Conservation (phyloP, 306 rosid genomes). For the Ormosia emarginata region DNA sequence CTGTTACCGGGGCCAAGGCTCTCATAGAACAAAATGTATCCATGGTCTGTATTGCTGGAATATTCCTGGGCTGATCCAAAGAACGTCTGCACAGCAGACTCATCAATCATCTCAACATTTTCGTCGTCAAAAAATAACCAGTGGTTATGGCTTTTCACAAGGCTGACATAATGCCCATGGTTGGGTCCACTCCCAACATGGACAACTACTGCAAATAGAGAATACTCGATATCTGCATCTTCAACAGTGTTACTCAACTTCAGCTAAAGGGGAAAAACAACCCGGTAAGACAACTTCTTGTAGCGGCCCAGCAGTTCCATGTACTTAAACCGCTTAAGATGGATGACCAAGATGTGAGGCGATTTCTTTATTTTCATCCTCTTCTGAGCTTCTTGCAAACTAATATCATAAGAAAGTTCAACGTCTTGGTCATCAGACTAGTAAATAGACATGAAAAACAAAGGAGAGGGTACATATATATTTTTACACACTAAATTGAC, state of each 20-base stretch:
- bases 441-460: conserved; percentile 4
- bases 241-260: conserved; percentile 92
- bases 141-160: conserved; percentile 99
- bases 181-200: conserved; percentile 98
- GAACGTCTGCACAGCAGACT: conserved; percentile 98
- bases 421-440: conserved; percentile 1
- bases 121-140: conserved; percentile 99
- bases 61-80: conserved; percentile 98
- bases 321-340: conserved; percentile 97
- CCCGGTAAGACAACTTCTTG: conserved; percentile 92
- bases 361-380: conserved; percentile 99
- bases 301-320: conserved; percentile 95
- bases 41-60: conserved; percentile 94
- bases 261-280: conserved; percentile 95
- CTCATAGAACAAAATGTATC: conserved; percentile 96
- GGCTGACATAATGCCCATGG: conserved; percentile 98
- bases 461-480: neutral
- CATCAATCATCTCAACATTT: conserved; percentile 97
- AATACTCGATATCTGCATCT: conserved; percentile 85
- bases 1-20: conserved; percentile 63
- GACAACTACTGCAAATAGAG: conserved; percentile 94
- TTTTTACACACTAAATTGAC: neutral
- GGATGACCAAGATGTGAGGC: conserved; percentile 92
- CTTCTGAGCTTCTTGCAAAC: conserved; percentile 99
- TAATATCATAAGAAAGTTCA: conserved; percentile 37